A percentile compares a stretch with the other conserved stretches of the same genome.
Conservation (phyloP, 345 rosid genomes). For the Tarenaya hassleriana region DNA sequence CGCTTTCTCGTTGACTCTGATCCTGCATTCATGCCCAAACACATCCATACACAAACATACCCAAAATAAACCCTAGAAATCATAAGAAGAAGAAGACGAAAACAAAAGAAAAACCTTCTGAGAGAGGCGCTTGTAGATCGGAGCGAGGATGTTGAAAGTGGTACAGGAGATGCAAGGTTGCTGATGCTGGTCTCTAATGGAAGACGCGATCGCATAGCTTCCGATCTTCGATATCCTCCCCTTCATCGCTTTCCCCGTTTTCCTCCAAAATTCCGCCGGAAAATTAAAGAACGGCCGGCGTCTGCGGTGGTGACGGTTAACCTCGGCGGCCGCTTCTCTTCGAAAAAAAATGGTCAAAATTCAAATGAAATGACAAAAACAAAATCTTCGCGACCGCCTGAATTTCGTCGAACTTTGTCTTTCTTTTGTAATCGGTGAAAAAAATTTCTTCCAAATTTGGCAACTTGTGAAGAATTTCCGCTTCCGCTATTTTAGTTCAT, state of each 20-base stretch:
- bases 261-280: slow-evolving; percentile 12
- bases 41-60: neutral
- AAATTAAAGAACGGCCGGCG: slow-evolving; percentile 14
- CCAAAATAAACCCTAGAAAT: neutral
- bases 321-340: slow-evolving; percentile 1
- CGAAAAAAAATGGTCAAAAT: neutral
- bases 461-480: slow-evolving; percentile 6
- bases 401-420: slow-evolving; percentile 20
- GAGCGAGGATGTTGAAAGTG: slow-evolving; percentile 83
- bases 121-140: slow-evolving; percentile 79
- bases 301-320: slow-evolving; percentile 1
- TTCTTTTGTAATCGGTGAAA: neutral
- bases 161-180: slow-evolving; percentile 82
- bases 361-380: slow-evolving; percentile 1
- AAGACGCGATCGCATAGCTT: slow-evolving; percentile 80
- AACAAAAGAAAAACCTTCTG: slow-evolving; percentile 38
- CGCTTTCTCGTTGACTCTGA: slow-evolving; percentile 71
- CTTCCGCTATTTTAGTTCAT: slow-evolving; percentile 18
- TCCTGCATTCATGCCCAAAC: slow-evolving; percentile 33
- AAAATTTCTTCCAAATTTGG: slow-evolving; percentile 21
- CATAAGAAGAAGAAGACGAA: neutral
- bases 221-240: slow-evolving; percentile 71
- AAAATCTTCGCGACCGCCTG: slow-evolving; percentile 28
- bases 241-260: slow-evolving; percentile 25
- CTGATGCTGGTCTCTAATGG: slow-evolving; percentile 53